Evolutionary conservation across 306 rosid genomes (phyloP).

Genomic region (Urtica urens): DNA sequence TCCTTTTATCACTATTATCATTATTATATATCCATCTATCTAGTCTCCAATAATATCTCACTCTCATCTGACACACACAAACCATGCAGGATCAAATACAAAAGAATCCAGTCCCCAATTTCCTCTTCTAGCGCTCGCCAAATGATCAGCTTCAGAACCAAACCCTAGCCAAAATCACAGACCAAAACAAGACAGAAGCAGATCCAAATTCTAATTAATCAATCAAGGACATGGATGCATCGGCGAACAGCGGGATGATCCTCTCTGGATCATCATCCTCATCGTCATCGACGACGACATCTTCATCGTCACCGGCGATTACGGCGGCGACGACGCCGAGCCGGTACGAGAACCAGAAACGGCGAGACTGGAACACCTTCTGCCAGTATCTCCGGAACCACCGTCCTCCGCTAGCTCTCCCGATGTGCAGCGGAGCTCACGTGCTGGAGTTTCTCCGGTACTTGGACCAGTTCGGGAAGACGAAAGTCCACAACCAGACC

Average conservation of each 20-base stretch:
- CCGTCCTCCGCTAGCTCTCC: slow-evolving; percentile 49
- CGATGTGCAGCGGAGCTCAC: slow-evolving; percentile 62
- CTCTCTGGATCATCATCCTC: background rate
- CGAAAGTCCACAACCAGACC: slow-evolving; percentile 69
- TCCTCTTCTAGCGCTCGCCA: no score
- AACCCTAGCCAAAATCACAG: background rate
- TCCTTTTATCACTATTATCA: no score
- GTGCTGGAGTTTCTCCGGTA: slow-evolving; percentile 86
- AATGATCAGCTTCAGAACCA: no score
- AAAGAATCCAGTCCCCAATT: no score
- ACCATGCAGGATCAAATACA: no score
- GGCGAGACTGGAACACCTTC: slow-evolving; percentile 95
- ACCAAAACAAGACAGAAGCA: background rate
- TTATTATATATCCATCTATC: no score
- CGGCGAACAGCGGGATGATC: background rate
- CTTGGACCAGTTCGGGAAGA: slow-evolving; percentile 87
- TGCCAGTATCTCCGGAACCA: slow-evolving; percentile 84
- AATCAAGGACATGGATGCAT: background rate
- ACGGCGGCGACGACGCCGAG: slow-evolving; percentile 32
- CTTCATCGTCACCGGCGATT: background rate
- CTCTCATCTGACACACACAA: no score
- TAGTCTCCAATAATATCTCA: no score
- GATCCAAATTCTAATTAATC: background rate
- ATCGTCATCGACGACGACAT: background rate
- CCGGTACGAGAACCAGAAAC: slow-evolving; percentile 85